Evolutionary conservation across 805 yeast genomes (phyloP).

Genomic region (Kodamaea neixiangensis): DNA sequence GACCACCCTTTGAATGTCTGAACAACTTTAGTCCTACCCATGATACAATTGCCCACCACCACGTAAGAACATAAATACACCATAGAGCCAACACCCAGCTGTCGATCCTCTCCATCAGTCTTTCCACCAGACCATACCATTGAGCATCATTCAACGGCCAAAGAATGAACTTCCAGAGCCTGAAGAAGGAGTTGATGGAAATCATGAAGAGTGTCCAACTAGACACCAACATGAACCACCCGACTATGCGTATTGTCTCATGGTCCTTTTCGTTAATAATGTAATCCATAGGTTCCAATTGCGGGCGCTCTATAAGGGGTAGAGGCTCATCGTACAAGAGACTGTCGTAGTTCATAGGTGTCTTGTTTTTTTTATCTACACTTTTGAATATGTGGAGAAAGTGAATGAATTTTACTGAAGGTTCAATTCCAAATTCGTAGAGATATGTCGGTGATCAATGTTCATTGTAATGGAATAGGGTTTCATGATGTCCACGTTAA

Average conservation of each 20-base stretch:
- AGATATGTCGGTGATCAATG: too few species aligned
- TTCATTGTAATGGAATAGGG: too few species aligned
- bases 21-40: constrained; percentile 84
- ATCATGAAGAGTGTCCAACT: constrained; percentile 37
- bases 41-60: constrained; percentile 71
- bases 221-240: constrained; percentile 28
- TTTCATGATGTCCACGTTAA: too few species aligned
- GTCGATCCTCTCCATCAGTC: constrained; percentile 27
- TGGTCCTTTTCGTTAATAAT: constrained; percentile 11
- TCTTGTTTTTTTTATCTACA: not conserved
- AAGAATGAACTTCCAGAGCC: constrained; percentile 36
- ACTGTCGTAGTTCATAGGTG: not conserved
- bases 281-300: constrained; percentile 11
- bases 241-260: constrained; percentile 16
- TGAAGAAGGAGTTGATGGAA: constrained; percentile 37
- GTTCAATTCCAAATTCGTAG: too few species aligned
- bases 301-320: constrained; percentile 22
- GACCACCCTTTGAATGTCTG: constrained; percentile 67
- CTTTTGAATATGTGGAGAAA: not conserved
- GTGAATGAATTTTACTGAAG: not conserved
- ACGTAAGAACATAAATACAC: constrained; percentile 41
- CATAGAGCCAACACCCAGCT: constrained; percentile 34
- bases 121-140: constrained; percentile 14
- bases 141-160: constrained; percentile 26
- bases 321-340: constrained; percentile 17